A percentile compares a stretch with the other conserved stretches of the same genome.
Evolutionary conservation across 225 moss, liverwort and hornwort species (phyloP).

Genomic region (Marchantia polymorpha): DNA sequence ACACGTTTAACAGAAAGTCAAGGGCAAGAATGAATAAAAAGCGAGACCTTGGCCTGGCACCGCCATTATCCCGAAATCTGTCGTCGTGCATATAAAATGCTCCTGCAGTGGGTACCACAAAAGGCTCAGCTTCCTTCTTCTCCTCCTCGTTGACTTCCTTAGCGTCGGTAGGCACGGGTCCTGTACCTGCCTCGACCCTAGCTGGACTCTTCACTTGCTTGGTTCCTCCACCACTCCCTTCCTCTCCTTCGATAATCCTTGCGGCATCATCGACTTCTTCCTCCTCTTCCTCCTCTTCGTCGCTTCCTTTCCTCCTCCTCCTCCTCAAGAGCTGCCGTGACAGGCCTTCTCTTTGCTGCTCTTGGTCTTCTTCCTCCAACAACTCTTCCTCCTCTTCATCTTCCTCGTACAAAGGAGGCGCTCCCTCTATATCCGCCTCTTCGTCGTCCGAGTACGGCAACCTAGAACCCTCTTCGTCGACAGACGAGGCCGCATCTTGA

Average conservation of each 20-base stretch:
- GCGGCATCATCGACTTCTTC: conserved; percentile 54
- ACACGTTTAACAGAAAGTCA: background rate
- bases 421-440: conserved; percentile 47
- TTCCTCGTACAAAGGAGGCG: conserved; percentile 55
- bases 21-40: background rate
- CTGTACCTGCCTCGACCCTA: conserved; percentile 41
- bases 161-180: conserved; percentile 32
- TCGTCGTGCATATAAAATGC: conserved; percentile 99
- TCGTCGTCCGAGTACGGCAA: conserved; percentile 84
- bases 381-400: conserved; percentile 50
- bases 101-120: conserved; percentile 95
- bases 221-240: conserved; percentile 33
- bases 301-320: conserved; percentile 64
- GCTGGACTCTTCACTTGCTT: conserved; percentile 61
- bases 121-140: conserved; percentile 93
- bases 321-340: conserved; percentile 53
- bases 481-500: conserved; percentile 57
- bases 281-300: conserved; percentile 59
- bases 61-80: conserved; percentile 86
- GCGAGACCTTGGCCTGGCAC: conserved; percentile 80
- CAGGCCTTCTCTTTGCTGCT: conserved; percentile 41
- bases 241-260: conserved; percentile 45
- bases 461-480: conserved; percentile 48
- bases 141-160: conserved; percentile 69
- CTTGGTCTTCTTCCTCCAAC: conserved; percentile 40